A percentile compares a stretch with the other conserved stretches of the same genome.
Evolutionary conservation across 2,329 filamentous ascomycete genomes (phyloP).

Genomic region (Fusarium verticillioides): DNA sequence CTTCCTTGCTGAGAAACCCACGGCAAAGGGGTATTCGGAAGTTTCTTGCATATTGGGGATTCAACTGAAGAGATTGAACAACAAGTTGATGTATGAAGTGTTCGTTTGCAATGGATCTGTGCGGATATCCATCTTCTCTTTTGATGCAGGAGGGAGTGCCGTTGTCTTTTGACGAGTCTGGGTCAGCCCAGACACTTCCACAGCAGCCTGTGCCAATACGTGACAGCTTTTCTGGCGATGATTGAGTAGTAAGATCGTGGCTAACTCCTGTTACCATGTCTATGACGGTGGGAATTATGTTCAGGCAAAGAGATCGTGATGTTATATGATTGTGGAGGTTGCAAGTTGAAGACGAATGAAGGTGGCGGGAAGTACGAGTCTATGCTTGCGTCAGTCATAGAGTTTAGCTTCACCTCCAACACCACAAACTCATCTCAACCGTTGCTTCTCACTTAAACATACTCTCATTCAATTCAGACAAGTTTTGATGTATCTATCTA

Average conservation of each 20-base stretch:
- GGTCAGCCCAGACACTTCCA: conserved; percentile 28
- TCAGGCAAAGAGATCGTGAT: too few relatives aligned
- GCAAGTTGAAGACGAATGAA: neutral
- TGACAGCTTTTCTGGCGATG: conserved; percentile 24
- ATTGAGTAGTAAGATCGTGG: neutral
- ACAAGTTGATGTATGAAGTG: conserved; percentile 23
- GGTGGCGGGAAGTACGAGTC: neutral
- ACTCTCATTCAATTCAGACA: too few relatives aligned
- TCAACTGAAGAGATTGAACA: neutral
- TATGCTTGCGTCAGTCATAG: neutral
- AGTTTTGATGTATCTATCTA: too few relatives aligned
- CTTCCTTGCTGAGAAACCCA: conserved; percentile 8
- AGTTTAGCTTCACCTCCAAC: neutral
- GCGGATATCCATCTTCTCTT: conserved; percentile 24
- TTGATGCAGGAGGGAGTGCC: conserved; percentile 28
- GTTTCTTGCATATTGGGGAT: neutral
- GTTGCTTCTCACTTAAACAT: neutral
- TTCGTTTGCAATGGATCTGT: conserved; percentile 28
- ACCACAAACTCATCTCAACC: neutral
- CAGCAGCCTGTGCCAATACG: conserved; percentile 26
- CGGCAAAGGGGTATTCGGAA: conserved; percentile 4
- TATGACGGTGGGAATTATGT: neutral
- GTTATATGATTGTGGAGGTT: neutral
- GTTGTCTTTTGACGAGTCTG: neutral
- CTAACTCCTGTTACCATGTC: neutral